A percentile compares a stretch with the other conserved stretches of the same genome.
phyloP scores from a whole-genome alignment of 2,329 filamentous ascomycete genomes.

The Aschersonia sp. region DNA sequence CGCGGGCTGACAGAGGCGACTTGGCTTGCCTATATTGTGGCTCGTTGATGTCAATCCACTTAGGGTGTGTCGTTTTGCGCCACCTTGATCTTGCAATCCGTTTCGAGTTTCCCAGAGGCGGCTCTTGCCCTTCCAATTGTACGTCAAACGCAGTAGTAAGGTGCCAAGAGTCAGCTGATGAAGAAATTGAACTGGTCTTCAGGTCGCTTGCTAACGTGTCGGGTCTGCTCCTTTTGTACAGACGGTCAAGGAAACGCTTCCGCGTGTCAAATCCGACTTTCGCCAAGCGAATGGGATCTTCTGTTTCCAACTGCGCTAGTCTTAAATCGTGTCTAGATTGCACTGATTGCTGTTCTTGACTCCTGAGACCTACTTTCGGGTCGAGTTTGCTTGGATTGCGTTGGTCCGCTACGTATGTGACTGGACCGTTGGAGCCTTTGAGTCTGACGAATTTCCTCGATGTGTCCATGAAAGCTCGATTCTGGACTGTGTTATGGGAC shows the following conservation, averaged over 20 bases:
- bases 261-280: conserved; percentile 29
- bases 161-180: background rate
- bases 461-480: no score
- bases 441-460: conserved; percentile 15
- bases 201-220: background rate
- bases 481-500: no score
- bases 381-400: no score
- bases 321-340: conserved; percentile 8
- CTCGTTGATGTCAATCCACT: conserved; percentile 30
- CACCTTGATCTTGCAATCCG: conserved; percentile 12
- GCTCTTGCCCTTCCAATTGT: background rate
- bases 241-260: conserved; percentile 39
- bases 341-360: background rate
- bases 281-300: conserved; percentile 18
- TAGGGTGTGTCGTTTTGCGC: conserved; percentile 29
- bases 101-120: background rate
- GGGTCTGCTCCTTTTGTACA: conserved; percentile 26
- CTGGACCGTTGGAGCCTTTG: conserved; percentile 11
- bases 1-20: conserved; percentile 27
- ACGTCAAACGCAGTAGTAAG: background rate
- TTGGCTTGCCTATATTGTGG: conserved; percentile 38
- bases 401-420: conserved; percentile 10
- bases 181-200: background rate
- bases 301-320: conserved; percentile 42
- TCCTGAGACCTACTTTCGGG: background rate